phyloP scores from a whole-genome alignment of 495 filamentous ascomycete species.

The Aspergillus taichungensis region DNA sequence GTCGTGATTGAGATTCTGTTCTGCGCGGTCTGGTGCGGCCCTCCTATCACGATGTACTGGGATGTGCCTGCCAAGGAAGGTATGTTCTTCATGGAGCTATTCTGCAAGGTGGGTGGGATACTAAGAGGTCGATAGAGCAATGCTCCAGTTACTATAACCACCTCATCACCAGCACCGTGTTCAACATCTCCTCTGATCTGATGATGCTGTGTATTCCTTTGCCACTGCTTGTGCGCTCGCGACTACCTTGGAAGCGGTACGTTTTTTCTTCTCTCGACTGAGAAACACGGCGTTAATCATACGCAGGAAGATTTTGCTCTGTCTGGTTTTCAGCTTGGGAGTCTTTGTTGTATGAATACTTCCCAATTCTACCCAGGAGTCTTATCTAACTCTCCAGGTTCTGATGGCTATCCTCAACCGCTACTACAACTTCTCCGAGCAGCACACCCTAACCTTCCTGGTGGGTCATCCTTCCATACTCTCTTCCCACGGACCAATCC shows the following conservation, averaged over 20 bases:
- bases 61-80: conserved; percentile 16
- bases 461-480: neutral
- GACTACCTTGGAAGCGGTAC: conserved; percentile 11
- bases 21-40: conserved; percentile 43
- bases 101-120: neutral
- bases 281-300: neutral
- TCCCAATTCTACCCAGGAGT: neutral
- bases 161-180: conserved; percentile 44
- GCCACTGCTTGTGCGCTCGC: conserved; percentile 38
- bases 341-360: neutral
- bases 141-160: conserved; percentile 24
- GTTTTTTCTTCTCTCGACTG: neutral
- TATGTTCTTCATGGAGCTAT: neutral
- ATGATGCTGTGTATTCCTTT: conserved; percentile 45
- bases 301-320: neutral
- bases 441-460: neutral
- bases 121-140: neutral
- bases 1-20: conserved; percentile 44
- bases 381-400: neutral
- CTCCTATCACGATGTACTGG: conserved; percentile 44
- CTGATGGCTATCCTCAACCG: neutral
- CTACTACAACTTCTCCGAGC: neutral
- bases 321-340: neutral
- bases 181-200: conserved; percentile 49
- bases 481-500: neutral